phyloP scores from a whole-genome alignment of 2,329 filamentous ascomycete genomes.

The Pseudocercospora pini-densiflorae region DNA sequence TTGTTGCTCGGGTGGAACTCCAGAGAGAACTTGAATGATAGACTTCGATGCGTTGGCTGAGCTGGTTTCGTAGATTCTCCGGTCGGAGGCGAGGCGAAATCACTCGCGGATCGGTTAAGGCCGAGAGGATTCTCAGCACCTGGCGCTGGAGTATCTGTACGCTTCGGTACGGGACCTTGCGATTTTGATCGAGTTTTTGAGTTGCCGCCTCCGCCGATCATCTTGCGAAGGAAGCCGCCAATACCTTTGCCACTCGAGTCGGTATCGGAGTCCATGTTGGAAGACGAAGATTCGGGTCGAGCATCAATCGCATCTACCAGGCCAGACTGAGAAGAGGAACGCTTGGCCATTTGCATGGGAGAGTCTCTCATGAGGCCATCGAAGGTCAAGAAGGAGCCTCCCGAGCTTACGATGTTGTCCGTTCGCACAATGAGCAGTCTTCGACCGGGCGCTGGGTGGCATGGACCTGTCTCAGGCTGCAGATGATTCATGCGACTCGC shows the following conservation, averaged over 20 bases:
- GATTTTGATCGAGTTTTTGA: conserved; percentile 35
- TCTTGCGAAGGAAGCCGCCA: conserved; percentile 41
- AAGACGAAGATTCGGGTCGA: conserved; percentile 34
- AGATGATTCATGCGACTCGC: conserved; percentile 62
- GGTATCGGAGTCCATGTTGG: conserved; percentile 32
- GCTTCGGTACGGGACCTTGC: conserved; percentile 24
- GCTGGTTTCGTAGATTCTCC: conserved; percentile 34
- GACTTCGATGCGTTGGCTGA: conserved; percentile 54
- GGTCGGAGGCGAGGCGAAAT: conserved; percentile 13
- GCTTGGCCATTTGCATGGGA: conserved; percentile 36
- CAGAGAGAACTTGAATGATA: conserved; percentile 75
- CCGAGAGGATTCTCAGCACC: conserved; percentile 12
- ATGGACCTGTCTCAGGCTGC: conserved; percentile 77
- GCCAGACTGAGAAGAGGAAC: conserved; percentile 38
- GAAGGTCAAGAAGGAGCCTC: conserved; percentile 64
- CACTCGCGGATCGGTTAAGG: conserved; percentile 22
- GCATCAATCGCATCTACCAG: conserved; percentile 35
- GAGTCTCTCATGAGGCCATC: conserved; percentile 60
- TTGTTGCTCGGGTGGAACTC: conserved; percentile 66
- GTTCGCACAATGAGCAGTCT: conserved; percentile 87
- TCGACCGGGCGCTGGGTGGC: conserved; percentile 81
- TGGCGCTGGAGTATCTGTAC: conserved; percentile 11
- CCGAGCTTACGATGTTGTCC: conserved; percentile 64
- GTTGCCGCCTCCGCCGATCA: conserved; percentile 34
- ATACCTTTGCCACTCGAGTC: conserved; percentile 38